phyloP scores from a whole-genome alignment of 495 filamentous ascomycete species.

The Daldinia grandis region DNA sequence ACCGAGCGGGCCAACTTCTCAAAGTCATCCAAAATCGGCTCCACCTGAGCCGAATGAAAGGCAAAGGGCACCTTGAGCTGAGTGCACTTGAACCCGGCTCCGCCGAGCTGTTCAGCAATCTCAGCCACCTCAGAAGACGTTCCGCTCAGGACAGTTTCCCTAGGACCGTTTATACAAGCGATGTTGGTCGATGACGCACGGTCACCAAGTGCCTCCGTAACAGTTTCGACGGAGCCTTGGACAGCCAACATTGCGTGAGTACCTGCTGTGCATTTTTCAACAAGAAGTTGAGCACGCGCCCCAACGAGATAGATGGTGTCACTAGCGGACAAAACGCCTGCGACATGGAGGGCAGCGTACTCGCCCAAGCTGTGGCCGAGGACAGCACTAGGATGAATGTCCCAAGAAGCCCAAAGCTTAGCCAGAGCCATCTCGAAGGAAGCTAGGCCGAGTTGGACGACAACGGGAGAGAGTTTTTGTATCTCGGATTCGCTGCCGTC shows the following conservation, averaged over 20 bases:
- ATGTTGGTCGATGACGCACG: conserved; percentile 50
- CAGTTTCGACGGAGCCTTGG: conserved; percentile 52
- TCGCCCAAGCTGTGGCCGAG: conserved; percentile 89
- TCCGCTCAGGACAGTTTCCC: conserved; percentile 71
- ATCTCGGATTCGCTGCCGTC: conserved; percentile 66
- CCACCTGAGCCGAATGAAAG: conserved; percentile 83
- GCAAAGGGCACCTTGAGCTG: conserved; percentile 78
- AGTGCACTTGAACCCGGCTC: conserved; percentile 70
- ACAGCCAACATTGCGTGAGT: conserved; percentile 76
- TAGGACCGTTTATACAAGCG: conserved; percentile 69
- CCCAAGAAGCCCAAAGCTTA: conserved; percentile 81
- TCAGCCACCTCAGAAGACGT: conserved; percentile 58
- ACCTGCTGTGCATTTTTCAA: conserved; percentile 72
- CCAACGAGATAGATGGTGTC: conserved; percentile 87
- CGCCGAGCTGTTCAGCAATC: conserved; percentile 65
- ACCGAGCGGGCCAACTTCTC: conserved; percentile 66
- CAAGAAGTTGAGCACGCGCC: conserved; percentile 76
- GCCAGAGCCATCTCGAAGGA: conserved; percentile 88
- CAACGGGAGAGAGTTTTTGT: conserved; percentile 71
- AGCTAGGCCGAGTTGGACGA: conserved; percentile 78
- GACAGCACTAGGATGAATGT: conserved; percentile 76
- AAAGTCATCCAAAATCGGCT: conserved; percentile 75
- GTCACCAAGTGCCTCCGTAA: conserved; percentile 53
- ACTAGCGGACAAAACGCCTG: conserved; percentile 79
- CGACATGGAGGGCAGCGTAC: conserved; percentile 83